Evolutionary conservation across 2,329 filamentous ascomycete species (phyloP).

Genomic region (Knufia petricola): DNA sequence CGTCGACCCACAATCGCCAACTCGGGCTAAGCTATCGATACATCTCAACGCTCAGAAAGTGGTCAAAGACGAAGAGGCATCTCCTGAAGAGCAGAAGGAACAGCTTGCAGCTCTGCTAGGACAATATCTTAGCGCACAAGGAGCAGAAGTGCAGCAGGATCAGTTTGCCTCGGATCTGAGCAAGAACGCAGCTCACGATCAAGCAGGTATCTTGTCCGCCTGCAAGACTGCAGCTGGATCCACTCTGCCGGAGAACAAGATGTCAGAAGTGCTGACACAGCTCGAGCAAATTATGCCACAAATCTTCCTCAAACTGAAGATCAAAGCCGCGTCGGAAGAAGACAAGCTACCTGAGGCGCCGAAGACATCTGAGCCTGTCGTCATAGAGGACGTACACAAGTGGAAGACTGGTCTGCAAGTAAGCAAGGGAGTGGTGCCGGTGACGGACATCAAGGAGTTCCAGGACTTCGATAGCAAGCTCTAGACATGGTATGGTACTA

Average conservation of each 20-base stretch:
- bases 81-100: conserved; percentile 36
- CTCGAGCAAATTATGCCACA: conserved; percentile 40
- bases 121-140: conserved; percentile 40
- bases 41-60: conserved; percentile 68
- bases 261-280: conserved; percentile 40
- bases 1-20: conserved; percentile 63
- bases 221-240: conserved; percentile 43
- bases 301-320: conserved; percentile 36
- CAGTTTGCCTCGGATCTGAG: conserved; percentile 31
- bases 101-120: conserved; percentile 35
- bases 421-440: conserved; percentile 61
- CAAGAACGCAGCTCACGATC: conserved; percentile 39
- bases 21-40: conserved; percentile 72
- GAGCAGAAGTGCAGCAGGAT: conserved; percentile 34
- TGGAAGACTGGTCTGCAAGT: conserved; percentile 70
- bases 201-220: conserved; percentile 39
- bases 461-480: conserved; percentile 79
- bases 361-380: conserved; percentile 40
- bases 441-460: conserved; percentile 70
- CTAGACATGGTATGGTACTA: too few relatives aligned
- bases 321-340: conserved; percentile 26
- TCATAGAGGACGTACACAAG: conserved; percentile 67
- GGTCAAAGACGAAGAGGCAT: conserved; percentile 27
- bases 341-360: conserved; percentile 27
- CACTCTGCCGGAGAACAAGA: conserved; percentile 42